Percentiles rank a stretch among this genome's conserved stretches.
Evolutionary conservation across 202 grass and related monocot genomes (phyloP).

Genomic region (Musa balbisiana): DNA sequence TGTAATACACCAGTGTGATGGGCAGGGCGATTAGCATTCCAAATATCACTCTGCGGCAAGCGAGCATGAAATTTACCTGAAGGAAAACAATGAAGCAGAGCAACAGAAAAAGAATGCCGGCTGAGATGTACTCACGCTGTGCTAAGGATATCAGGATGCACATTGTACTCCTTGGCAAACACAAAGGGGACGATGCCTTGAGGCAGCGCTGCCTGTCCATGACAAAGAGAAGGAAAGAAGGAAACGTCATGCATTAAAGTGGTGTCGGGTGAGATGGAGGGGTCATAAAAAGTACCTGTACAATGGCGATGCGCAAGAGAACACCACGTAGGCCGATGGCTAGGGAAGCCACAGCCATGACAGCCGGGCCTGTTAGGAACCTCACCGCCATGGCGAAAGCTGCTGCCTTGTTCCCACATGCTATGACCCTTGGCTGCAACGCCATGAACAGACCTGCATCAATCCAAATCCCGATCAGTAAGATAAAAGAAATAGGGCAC

Average conservation of each 20-base stretch:
- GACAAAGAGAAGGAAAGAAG: slow-evolving; percentile 25
- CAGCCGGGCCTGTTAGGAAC: slow-evolving; percentile 64
- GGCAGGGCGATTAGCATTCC: slow-evolving; percentile 11
- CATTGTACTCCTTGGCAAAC: slow-evolving; percentile 98
- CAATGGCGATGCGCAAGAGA: slow-evolving; percentile 91
- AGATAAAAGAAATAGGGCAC: neutral
- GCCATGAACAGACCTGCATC: slow-evolving; percentile 88
- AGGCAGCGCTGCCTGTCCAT: slow-evolving; percentile 68
- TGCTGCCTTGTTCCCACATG: slow-evolving; percentile 85
- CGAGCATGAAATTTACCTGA: too few relatives aligned
- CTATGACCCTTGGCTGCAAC: slow-evolving; percentile 88
- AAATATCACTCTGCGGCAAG: neutral
- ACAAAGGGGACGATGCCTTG: slow-evolving; percentile 99
- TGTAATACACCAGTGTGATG: slow-evolving; percentile 5
- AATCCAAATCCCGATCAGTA: neutral
- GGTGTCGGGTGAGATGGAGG: neutral
- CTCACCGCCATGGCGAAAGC: slow-evolving; percentile 79
- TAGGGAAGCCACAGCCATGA: slow-evolving; percentile 78
- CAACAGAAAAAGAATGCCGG: neutral
- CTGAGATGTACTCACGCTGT: slow-evolving; percentile 60
- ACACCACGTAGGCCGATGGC: slow-evolving; percentile 81
- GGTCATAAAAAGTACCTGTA: slow-evolving; percentile 47
- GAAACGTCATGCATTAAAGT: neutral
- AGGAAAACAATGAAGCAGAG: neutral
- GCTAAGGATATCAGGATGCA: slow-evolving; percentile 97